Base-by-base conservation (phyloP, 2,329 filamentous ascomycete species). In the Cytospora schulzeri region DNA sequence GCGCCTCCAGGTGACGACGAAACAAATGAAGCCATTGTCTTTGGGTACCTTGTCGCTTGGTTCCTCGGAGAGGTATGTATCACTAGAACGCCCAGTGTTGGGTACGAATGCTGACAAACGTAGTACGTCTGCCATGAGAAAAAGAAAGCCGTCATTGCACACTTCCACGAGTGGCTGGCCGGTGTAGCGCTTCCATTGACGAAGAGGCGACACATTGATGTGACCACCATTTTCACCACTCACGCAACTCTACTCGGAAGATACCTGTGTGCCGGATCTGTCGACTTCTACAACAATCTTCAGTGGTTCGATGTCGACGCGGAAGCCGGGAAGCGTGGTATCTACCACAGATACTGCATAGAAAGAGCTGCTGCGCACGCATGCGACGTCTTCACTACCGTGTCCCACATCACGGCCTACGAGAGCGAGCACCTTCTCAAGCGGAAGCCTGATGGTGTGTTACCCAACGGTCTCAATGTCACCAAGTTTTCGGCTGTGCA, bases 221-320 rank as follows among this genome's bases (percentile, higher is more conserved):
- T 97, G 58, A 98, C 95, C 22, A 98, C 95, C 70, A 98, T 98
- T 76, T 98, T 98, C 81, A 99, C 95, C 51, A 99, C 95, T 2
- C 95, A 98, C 78, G 95, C 95, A 28, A 98, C 95, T 7, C 85
- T 99, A 14, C 87, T 99, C 57, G 95, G 95, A 68, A 90, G 95
- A 72, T 98, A 99, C 75, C 91, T 98, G 57, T 98, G 95, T 76
- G 95, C 95, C 59, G 95, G 95, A 61, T 97, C 93, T 0, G 95
- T 98, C 68, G 95, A 99, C 76, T 98, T 99, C 76, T 99, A 99
- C 85, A 99, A 98, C 82, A 97, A 98, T 77, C 85, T 99, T 60
- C 94, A 98, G 77, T 91, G 88, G 80, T 98, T 99, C 74, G 94
- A 99, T 74, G 93, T 97, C 33, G 95, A 99, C 76, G 88, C 92